Base-by-base conservation (phyloP, 441 rosid genomes). In the Erodium trifolium region DNA sequence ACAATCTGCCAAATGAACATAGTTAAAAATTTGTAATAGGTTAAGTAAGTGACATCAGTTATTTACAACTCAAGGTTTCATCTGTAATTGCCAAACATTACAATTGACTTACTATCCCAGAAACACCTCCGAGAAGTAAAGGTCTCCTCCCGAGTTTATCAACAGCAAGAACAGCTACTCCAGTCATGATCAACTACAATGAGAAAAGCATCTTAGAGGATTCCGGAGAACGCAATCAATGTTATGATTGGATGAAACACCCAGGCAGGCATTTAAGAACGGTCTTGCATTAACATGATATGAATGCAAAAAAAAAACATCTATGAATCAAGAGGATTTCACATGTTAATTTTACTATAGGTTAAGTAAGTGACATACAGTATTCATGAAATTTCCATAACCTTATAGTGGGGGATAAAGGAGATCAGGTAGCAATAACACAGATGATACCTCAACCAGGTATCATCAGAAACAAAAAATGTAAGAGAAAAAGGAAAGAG, bases 131-230 rank as follows among this genome's bases (percentile, higher is more conserved):
- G 70, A 94, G 86, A 39, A 94, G 88, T 78, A 94, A 74, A 57
- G 99, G 99, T 73, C 98, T 88, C 86, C 99, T 86, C 78, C 99
- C 99, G 66, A 92, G 83, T 81, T 82, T 86, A 80, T 94, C 99
- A 76, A 94, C 91, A 31, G 75, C 92, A 72, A 88, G 73, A 68
- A 94, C 97, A 49, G 99, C 92, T 66, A 53, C 76, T 66, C 97
- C 99, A 37, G 98, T 94, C 99, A 94, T 90, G 68, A 83, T 72
- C 85, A 94, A 83, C 99, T 94, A 74, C 74, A 80, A 70, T 31
- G 49, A 67, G 11, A 18, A 75, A 76, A 60, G 18, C 60, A 14
- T n/a, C 19, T 53, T 3, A 37, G 41, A 37, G 8, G 41, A 37
- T 37, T 37, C 34, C 3, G 41, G 41, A 37, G 3, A 37, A 37